Evolutionary conservation across 768 basidiomycete species (phyloP), one percentile per base, ranked within the genome.

Genomic region (Butyriboletus loyo): DNA sequence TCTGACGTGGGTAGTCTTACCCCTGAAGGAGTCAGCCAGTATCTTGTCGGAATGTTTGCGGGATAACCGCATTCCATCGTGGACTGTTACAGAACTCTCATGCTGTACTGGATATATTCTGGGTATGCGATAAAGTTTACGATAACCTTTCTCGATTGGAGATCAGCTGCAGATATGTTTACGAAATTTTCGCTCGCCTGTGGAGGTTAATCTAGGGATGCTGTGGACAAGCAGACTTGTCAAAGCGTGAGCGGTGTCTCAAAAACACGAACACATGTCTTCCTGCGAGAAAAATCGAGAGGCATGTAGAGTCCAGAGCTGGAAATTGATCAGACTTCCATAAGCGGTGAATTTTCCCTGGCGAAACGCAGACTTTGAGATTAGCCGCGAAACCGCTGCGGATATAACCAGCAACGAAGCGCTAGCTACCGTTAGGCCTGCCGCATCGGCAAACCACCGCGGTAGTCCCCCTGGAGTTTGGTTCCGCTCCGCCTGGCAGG

Each of bases 1-100:
- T 92, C 90, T 51, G 96, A 98, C 62, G 85, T 98, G 37, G 96
- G 96, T 21, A 90, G 91, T 61, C 77, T 95, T 56, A 93, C 92
- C 21, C 92, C 94, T 30, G 89, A 92, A 72, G 89, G 90, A 52
- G 92, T 97, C 58, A 94, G 91, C 71, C 92, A 94, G 69, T 95
- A 95, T 68, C 79, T 97, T 39, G 94, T 97, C 53, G 92, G 91
- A 58, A 93, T 95, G 86, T 96, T 92, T 74, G 86, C 89, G 57
- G 89, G 84, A 60, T 87, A 65, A 74, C 39, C 46, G 46, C 52
- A 52, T 58, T 60, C 40, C 41, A 36, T 27, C 28, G 37, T 54
- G 40, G 54, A 47, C 40, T 49, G 32, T 52, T 37, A 27, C 37
- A 46, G 25, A 46, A 15, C 19, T 10, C 27, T 39, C 25, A 7